Evolutionary conservation across 1,284 basidiomycete genomes (phyloP), one percentile per base, ranked within the genome.

Genomic region (Ceratobasidium sp.): DNA sequence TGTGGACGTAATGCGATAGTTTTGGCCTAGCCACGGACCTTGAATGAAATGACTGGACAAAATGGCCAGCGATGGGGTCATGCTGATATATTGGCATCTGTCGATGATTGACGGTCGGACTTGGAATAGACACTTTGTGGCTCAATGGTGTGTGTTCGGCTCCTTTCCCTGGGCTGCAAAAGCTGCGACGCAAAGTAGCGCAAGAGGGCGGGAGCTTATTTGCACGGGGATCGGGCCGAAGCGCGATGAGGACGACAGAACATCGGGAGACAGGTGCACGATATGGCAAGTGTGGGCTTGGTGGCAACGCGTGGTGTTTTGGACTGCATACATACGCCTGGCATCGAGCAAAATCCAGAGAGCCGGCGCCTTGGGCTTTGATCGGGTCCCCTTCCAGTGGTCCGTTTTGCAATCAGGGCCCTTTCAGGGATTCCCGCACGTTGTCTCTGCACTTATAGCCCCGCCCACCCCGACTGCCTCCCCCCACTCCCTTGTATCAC

Each of bases 141-240:
- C 58, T 37, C 58, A 60, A 10, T 31, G 17, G 3, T 13, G 28
- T 11, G 13, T 33, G 58, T 37, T 60, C 58, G 58, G 58, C 33
- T 60, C 53, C 53, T 28, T 39, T 37, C 60, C 8, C n/a, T 3
- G 60, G 37, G 60, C 60, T 37, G 60, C 39, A 35, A 35, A 35
- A 45, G 39, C 54, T 54, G 39, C 39, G 39, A 42, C 39, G 39
- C 13, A 13, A 6, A 6, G 39, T 42, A n/a, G 49, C n/a, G 33
- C 45, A 51, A 23, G 35, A 26, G 47, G 42, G 23, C n/a, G 45
- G 26, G 53, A 56, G 67, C 64, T 66, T 66, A 66, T 66, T 66
- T 66, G 28, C 49, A 42, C 49, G 65, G 66, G 35, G 66, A 68
- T 68, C 66, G 66, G 66, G 66, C 66, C 66, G 66, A 42, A 23